Conservation (phyloP, 495 filamentous ascomycete genomes). For the Cercophora newfieldiana region DNA sequence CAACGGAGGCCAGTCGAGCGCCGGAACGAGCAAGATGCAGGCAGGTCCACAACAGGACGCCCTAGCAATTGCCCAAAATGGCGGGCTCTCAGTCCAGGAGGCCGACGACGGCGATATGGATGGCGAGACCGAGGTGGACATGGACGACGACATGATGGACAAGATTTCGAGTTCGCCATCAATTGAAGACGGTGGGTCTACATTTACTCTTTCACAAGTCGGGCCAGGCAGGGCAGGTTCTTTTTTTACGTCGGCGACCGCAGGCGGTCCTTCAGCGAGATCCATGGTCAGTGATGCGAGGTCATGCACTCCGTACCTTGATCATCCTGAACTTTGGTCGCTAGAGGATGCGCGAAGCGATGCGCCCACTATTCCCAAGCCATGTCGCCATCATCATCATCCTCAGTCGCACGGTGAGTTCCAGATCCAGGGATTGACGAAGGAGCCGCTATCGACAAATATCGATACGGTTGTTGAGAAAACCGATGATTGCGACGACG, state of each 20-base stretch:
- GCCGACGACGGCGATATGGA: slow-evolving; percentile 72
- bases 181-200: slow-evolving; percentile 93
- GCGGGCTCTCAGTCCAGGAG: slow-evolving; percentile 53
- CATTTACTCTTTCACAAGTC: slow-evolving; percentile 29
- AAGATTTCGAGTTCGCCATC: slow-evolving; percentile 97
- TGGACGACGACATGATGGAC: slow-evolving; percentile 93
- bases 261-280: slow-evolving; percentile 30
- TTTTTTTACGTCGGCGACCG: slow-evolving; percentile 35
- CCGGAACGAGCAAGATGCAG: slow-evolving; percentile 36
- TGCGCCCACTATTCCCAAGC: slow-evolving; percentile 36
- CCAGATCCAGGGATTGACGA: slow-evolving; percentile 18
- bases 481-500: background rate
- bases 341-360: slow-evolving; percentile 37
- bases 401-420: slow-evolving; percentile 66
- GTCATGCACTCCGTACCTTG: slow-evolving; percentile 57
- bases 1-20: slow-evolving; percentile 24
- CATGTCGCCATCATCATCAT: slow-evolving; percentile 40
- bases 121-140: slow-evolving; percentile 62
- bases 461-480: background rate
- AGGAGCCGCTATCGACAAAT: background rate
- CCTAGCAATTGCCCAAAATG: slow-evolving; percentile 56
- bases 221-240: slow-evolving; percentile 45
- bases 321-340: slow-evolving; percentile 50
- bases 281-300: slow-evolving; percentile 34
- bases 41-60: slow-evolving; percentile 49